Evolutionary conservation across 2,329 filamentous ascomycete species (phyloP), one percentile per base, ranked within the genome.

Genomic region (Pyrenochaeta sp.): DNA sequence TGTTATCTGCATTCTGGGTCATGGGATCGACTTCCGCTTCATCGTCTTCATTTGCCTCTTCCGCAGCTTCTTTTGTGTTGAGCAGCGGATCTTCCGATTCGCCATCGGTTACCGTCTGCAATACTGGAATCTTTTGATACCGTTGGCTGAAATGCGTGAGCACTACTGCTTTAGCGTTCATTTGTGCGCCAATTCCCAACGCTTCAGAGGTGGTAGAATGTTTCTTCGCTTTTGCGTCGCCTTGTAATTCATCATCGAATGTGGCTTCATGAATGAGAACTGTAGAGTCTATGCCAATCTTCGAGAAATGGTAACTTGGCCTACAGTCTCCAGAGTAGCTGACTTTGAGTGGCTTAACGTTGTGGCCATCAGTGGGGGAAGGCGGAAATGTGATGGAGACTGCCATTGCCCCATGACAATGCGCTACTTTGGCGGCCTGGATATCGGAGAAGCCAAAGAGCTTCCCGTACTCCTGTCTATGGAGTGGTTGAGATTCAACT

Each of bases 61-160:
- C 68, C 2, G 51, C 60, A 7, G 66, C 65, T 29, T 67, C 63
- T 3, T 50, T 31, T 1, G 41, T 31, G 18, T 58, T 45, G 6
- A 66, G 54, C 1, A 63, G 40, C 18, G 62, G 42, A 39, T 68
- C 55, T 60, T 66, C 67, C n/a, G 61, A 51, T n/a, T 72, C 71
- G 23, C 60, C 65, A 17, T 68, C 66, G 11, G 66, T 67, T 10
- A 73, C 64, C 1, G 70, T 66, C 44, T 84, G 80, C 3, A 85
- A 74, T 2, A 82, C 78, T 1, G 84, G 87, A 30, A 86, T 81
- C 76, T 94, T 94, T 67, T 91, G 89, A 75, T 99, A 99, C 7
- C 95, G 84, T 79, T 99, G 95, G 49, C 89, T 93, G 77, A 99
- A 99, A 75, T 99, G 95, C 7, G 95, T 99, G 43, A 99, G 82